Percentiles rank a stretch among this genome's conserved stretches.
These are phyloP conservation scores for Pseudogymnoascus sp. DNA, from an alignment of 2,329 filamentous ascomycete genomes.

Conservation along the genomic window DNA sequence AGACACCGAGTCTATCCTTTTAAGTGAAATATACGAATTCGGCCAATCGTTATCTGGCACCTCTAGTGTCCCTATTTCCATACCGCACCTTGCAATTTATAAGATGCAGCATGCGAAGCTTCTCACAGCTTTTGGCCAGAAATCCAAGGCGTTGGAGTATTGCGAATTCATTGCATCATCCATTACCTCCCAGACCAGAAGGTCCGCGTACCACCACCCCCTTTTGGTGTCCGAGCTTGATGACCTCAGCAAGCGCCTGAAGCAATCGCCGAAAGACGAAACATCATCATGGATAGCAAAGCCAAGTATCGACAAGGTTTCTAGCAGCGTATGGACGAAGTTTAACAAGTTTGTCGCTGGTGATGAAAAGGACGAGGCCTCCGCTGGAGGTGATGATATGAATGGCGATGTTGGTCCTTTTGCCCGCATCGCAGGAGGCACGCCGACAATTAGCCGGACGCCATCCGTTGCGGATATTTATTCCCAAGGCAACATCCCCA, in stretches of 20 bases:
- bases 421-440: constrained; percentile 67
- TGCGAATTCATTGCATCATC: constrained; percentile 74
- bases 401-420: constrained; percentile 68
- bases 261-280: constrained; percentile 74
- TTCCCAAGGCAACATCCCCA: constrained; percentile 19
- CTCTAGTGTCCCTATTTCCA: constrained; percentile 44
- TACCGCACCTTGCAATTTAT: constrained; percentile 81
- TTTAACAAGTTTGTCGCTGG: constrained; percentile 97
- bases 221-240: constrained; percentile 69
- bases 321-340: constrained; percentile 78
- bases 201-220: constrained; percentile 78
- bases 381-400: constrained; percentile 44
- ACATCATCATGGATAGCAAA: constrained; percentile 87
- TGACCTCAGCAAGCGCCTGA: constrained; percentile 74
- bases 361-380: constrained; percentile 65
- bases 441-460: constrained; percentile 65
- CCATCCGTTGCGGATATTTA: constrained; percentile 69
- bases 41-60: constrained; percentile 63
- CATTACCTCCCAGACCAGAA: constrained; percentile 71
- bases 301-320: constrained; percentile 92
- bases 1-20: constrained; percentile 76
- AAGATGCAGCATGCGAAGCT: constrained; percentile 82
- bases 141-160: constrained; percentile 79
- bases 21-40: constrained; percentile 96
- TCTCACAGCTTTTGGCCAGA: constrained; percentile 75